Base-by-base conservation (phyloP, 805 yeast genomes). In the Ogataea neopini region DNA sequence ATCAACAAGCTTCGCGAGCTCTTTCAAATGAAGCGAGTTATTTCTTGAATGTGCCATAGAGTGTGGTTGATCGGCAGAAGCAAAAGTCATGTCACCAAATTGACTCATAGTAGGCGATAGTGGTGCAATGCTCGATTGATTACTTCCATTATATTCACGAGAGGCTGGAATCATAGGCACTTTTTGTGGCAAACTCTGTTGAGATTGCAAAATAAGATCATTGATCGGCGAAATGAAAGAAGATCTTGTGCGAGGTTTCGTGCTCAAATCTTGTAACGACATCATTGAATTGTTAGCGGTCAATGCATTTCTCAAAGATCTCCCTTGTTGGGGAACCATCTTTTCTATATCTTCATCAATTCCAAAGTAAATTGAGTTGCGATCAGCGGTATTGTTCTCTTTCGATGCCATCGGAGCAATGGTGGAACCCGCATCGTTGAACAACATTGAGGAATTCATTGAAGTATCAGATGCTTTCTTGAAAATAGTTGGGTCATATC, bases 221-320 rank as follows among this genome's bases (percentile, higher is more conserved):
- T 58, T 59, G 36, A 62, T 57, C 19, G 66, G 66, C 9, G 67
- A 61, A 20, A 59, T 55, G 43, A 50, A 61, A 7, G 65, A 59
- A 9, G 49, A 45, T 44, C 66, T 52, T 14, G 40, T 40, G 23
- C 17, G 42, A 9, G 51, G 45, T 18, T 41, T 50, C 11, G 35
- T 19, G 14, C 19, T 22, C 39, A 44, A 3, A 6, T 44, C 47
- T 14, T 22, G 19, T 11, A 44, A 7, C 14, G 39, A 44, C 36
- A 30, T 6, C 30, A 47, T 30, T 3, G 44, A 40, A 17, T 35
- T 35, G 33, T 30, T 45, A 15, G 32, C 38, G n/a, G 50, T 49
- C 28, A 52, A 42, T 13, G 55, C 57, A 7, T 47, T 41, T 28
- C 62, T 48, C 35, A 52, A 40, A 17, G 47, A 51, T 28, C 53